Evolutionary conservation across 2,329 filamentous ascomycete genomes (phyloP).

Genomic region (Diplocarpon rosae): DNA sequence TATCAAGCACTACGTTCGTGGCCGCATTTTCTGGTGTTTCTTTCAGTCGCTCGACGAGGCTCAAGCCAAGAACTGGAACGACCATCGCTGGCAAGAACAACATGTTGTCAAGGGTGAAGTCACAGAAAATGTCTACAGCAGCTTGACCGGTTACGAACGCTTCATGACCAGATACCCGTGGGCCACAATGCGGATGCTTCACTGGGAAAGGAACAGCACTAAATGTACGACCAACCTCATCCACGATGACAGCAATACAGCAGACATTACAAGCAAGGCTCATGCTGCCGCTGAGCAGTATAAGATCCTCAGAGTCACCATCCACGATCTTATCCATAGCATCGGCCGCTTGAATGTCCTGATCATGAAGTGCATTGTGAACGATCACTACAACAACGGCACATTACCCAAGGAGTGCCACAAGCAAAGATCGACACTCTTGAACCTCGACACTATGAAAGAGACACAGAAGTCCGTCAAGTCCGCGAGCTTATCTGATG

Average conservation of each 20-base stretch:
- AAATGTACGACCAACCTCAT: conserved; percentile 1
- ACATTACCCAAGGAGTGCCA: background rate
- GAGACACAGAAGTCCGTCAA: no score
- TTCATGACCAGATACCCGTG: conserved; percentile 27
- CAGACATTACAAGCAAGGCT: background rate
- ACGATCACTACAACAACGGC: conserved; percentile 1
- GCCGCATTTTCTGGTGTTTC: conserved; percentile 11
- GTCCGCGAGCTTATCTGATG: no score
- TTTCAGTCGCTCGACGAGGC: conserved; percentile 4
- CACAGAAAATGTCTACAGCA: conserved; percentile 7
- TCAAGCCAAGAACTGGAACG: background rate
- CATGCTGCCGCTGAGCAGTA: background rate
- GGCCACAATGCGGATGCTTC: conserved; percentile 10
- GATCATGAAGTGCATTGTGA: background rate
- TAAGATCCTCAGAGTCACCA: background rate
- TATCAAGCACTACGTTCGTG: conserved; percentile 10
- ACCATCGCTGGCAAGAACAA: conserved; percentile 8
- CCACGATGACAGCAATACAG: background rate
- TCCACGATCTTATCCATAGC: background rate
- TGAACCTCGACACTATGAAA: no score
- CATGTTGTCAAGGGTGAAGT: background rate
- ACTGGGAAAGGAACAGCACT: background rate
- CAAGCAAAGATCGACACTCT: no score
- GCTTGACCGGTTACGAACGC: conserved; percentile 18
- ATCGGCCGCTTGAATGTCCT: background rate